Base-by-base conservation (phyloP, 164 flowering plant species). In the Annona cherimola region DNA sequence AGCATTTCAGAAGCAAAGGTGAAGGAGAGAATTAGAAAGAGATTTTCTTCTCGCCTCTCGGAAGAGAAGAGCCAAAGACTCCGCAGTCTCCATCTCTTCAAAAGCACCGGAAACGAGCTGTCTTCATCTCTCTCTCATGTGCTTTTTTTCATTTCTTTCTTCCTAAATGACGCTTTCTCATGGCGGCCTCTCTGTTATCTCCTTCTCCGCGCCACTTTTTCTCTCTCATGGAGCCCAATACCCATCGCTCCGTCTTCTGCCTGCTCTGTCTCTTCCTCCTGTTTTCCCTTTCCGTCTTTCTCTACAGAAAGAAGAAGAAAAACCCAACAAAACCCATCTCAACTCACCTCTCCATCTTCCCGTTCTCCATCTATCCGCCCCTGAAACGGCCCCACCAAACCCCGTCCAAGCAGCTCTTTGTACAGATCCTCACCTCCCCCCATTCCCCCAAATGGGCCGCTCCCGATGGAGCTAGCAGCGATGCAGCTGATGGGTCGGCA, bases 371-470 rank as follows among this genome's bases (percentile, higher is more conserved):
- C 35, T 45, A 75, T 0, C 65, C 71, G 8, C 45, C 50, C 45
- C 63, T 75, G 14, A 69, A 73, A 18, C 43, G 75, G 39, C 14
- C 65, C 19, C 70, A 68, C 70, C 68, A 55, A 73, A 74, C 70
- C 19, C 74, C 71, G 55, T 75, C 85, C 19, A 76, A 73, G 55
- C 78, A 84, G 12, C 77, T 85, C 66, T 81, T 88, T 69, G 74
- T 86, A 42, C 86, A 86, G 79, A 74, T 86, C 75, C 79, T 82
- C 70, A 84, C 85, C 1, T 76, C 88, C 40, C 74, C 72, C 72
- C 77, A 70, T 18, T n/a, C 86, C 3, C 70, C 84, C 5, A 80
- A 85, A 77, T 83, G 83, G 86, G 84, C 6, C 1, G 46, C 67
- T 72, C 69, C 72, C 3, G 19, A 62, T 42, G 45, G 63, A 12